Evolutionary conservation across 306 rosid species (phyloP).

Genomic region (Cucumis sativus): DNA sequence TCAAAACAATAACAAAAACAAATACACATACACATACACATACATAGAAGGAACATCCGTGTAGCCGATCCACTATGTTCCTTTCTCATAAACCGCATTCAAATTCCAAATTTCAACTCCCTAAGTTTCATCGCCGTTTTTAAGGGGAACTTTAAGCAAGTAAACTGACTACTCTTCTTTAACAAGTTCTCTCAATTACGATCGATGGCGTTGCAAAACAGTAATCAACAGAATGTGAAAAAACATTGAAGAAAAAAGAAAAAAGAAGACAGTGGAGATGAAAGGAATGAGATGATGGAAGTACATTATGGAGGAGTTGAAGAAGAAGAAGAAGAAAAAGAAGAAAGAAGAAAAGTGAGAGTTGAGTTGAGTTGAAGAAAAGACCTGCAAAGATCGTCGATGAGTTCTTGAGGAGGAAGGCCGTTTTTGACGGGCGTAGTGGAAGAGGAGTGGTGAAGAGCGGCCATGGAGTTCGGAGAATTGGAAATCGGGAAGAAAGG

Average conservation of each 20-base stretch:
- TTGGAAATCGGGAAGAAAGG: not conserved
- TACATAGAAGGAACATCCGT: not conserved
- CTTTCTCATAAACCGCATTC: not conserved
- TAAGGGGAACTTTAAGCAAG: not conserved
- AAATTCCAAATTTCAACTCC: not conserved
- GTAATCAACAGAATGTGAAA: not conserved
- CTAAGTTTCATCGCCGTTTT: not conserved
- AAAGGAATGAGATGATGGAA: not conserved
- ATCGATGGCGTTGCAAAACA: not conserved
- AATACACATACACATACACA: not conserved
- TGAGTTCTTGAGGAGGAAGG: slow-evolving; percentile 83
- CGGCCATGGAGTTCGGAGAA: slow-evolving; percentile 38
- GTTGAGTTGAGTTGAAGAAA: not conserved
- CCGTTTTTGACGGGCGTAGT: slow-evolving; percentile 53
- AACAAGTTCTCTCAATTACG: not conserved
- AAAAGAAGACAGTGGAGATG: not conserved
- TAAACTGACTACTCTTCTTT: not conserved
- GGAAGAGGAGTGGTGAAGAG: slow-evolving; percentile 45
- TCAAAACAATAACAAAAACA: not conserved
- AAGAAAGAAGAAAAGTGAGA: not conserved
- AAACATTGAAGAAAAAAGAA: not conserved
- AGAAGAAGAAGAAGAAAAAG: not conserved
- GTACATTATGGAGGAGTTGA: not conserved
- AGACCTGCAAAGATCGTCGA: slow-evolving; percentile 91
- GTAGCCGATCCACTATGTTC: not conserved